Evolutionary conservation across 1,284 basidiomycete species (phyloP), one percentile per base, ranked within the genome.

Genomic region (Ganoderma leucocontextum): DNA sequence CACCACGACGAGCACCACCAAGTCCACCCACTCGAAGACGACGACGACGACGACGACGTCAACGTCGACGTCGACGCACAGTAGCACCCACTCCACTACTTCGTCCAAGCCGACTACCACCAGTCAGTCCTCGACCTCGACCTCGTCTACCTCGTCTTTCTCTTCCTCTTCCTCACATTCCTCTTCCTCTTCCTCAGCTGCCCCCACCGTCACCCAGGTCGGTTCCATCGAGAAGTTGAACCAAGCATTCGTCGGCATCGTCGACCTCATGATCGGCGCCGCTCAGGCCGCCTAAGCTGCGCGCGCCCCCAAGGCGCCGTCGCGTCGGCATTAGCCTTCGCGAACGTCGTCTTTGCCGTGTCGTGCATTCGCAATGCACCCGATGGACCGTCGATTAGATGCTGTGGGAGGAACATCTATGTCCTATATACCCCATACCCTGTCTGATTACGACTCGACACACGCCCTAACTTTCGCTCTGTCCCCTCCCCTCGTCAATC

Each of bases 191-290:
- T 78, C 80, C 44, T 67, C 76, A 15, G 77, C 82, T 25, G 80
- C 78, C 22, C 76, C 76, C 42, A 33, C 75, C 57, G 65, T 78
- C 22, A 55, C 66, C 52, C 69, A 70, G 63, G 76, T 80, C n/a
- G 69, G 80, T 62, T 82, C 79, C 67, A 66, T 87, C 64, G 38
- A 76, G 13, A 65, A 53, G 41, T 52, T 83, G 61, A 82, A 83
- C 74, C 65, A 79, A 62, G 77, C 79, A n/a, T 19, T 88, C 61
- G 68, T 85, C 65, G 77, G 78, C 41, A 29, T 87, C 36, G 83
- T 78, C 19, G 74, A 75, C 22, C 19, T 83, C 33, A 74, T 83
- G 61, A 70, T 76, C 57, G 78, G 74, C 52, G 78, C 74, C 42
- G 68, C 69, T 25, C 63, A 73, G 60, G 73, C 38, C n/a, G 63